Evolutionary conservation across 257 asterid genomes (phyloP).

Genomic region (Perilla frutescens): DNA sequence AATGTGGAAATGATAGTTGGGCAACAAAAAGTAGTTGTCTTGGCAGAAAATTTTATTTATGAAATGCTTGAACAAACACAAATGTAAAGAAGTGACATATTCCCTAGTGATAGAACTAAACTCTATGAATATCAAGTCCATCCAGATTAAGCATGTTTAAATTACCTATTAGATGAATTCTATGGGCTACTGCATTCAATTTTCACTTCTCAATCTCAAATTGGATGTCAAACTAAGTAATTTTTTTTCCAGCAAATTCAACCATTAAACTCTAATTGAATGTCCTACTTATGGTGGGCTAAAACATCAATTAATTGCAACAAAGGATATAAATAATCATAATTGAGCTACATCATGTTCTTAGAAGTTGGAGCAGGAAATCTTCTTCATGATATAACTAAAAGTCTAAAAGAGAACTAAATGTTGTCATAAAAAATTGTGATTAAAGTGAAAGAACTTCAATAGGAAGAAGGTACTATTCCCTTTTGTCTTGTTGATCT

Average conservation of each 20-base stretch:
- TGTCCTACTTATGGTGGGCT: neutral
- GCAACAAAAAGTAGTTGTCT: neutral
- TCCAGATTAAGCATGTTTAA: conserved; percentile 11
- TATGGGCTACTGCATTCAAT: neutral
- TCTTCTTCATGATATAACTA: conserved; percentile 3
- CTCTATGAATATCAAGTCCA: conserved; percentile 4
- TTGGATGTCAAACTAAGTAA: neutral
- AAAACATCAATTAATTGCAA: conserved; percentile 9
- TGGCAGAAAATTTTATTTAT: neutral
- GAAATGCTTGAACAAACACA: conserved; percentile 3
- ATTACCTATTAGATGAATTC: neutral
- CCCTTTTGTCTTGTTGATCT: neutral
- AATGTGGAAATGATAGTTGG: conserved; percentile 17
- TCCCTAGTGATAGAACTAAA: conserved; percentile 4
- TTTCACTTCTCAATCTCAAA: conserved; percentile 3
- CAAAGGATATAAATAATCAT: neutral
- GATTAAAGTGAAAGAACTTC: neutral
- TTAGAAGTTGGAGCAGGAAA: neutral
- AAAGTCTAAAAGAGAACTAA: neutral
- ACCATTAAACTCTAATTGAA: neutral
- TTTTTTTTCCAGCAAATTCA: neutral
- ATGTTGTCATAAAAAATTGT: neutral
- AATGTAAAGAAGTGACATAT: neutral
- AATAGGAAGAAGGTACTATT: neutral
- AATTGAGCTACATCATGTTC: neutral